Conservation (phyloP, 495 filamentous ascomycete species). For the Neurospora tetraspora region DNA sequence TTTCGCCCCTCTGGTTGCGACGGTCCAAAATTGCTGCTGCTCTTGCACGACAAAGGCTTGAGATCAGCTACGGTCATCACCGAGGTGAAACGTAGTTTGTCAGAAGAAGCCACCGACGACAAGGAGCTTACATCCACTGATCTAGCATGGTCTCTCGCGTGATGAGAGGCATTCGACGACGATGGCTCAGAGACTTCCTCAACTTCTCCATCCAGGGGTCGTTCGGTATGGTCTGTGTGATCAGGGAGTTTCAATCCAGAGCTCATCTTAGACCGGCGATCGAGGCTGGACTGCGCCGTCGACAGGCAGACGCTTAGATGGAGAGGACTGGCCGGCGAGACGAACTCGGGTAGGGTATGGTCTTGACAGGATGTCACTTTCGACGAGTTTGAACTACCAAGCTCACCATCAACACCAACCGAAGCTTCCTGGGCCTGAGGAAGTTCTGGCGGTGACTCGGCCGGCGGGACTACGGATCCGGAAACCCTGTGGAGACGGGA, state of each 20-base stretch:
- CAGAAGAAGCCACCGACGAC: not conserved
- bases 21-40: not conserved
- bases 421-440: not conserved
- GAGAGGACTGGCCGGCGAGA: not conserved
- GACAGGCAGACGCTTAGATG: not conserved
- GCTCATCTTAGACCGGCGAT: not conserved
- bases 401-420: not conserved
- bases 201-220: not conserved
- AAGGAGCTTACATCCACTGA: not conserved
- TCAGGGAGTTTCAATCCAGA: not conserved
- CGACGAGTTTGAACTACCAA: not conserved
- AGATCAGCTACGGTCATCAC: constrained; percentile 16
- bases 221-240: not conserved
- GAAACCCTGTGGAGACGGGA: not conserved
- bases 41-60: constrained; percentile 7
- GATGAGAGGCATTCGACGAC: not conserved
- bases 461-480: not conserved
- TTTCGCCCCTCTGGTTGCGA: not conserved
- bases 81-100: constrained; percentile 3
- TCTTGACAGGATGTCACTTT: not conserved
- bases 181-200: not conserved
- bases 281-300: not conserved
- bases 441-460: not conserved
- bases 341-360: not conserved
- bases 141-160: not conserved